Conservation (phyloP, 768 basidiomycete species). For the Infundibulicybe gibba region DNA sequence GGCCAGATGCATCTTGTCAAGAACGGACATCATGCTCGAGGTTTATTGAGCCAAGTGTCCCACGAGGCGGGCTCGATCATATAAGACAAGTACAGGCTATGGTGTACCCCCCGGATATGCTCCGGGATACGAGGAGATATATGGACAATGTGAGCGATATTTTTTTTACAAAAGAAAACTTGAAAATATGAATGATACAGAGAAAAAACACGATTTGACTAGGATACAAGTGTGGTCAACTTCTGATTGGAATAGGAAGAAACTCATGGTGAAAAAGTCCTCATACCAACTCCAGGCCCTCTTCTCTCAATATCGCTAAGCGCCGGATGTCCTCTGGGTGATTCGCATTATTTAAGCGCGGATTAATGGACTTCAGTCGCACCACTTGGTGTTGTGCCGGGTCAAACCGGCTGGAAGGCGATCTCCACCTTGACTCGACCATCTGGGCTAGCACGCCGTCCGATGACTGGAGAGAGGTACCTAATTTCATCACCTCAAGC, state of each 20-base stretch:
- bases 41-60: no score
- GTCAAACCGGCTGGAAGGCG: neutral
- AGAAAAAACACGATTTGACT: no score
- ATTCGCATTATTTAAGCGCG: constrained; percentile 3
- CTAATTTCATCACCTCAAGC: constrained; percentile 12
- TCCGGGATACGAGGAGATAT: no score
- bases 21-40: no score
- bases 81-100: no score
- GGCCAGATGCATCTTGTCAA: no score
- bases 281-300: constrained; percentile 1
- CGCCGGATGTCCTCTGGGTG: constrained; percentile 8
- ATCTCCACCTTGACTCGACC: constrained; percentile 13
- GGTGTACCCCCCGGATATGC: no score
- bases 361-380: constrained; percentile 12
- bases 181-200: no score
- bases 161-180: no score
- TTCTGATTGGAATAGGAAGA: neutral
- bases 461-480: constrained; percentile 10
- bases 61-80: no score
- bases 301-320: constrained; percentile 2
- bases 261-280: neutral
- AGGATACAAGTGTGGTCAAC: neutral
- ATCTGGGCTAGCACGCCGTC: constrained; percentile 13
- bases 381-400: constrained; percentile 1
- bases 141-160: no score